Base-by-base conservation (phyloP, 225 moss, liverwort and hornwort genomes). In the Climacium dendroides region DNA sequence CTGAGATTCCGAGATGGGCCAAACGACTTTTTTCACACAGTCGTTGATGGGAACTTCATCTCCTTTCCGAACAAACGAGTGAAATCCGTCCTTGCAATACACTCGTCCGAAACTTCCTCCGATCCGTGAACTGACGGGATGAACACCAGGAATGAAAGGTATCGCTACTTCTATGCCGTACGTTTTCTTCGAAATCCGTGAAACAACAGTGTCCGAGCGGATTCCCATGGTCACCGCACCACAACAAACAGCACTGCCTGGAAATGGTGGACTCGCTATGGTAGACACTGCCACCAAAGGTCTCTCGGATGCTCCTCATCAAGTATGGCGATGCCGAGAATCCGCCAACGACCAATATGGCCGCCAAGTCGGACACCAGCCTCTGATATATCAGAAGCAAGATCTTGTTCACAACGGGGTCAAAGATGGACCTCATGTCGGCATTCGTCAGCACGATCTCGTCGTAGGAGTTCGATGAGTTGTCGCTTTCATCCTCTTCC, bases 1-100 rank as follows among this genome's bases (percentile, higher is more conserved):
- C 45, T 88, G 83, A 19, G 10, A 13, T n/a, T 19, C 25, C 0
- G 0, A 0, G 0, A 60, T 0, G 0, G 90, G 53, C 0, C 0
- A 0, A 35, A 0, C 0, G 0, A 10, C 1, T 11, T 0, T 23
- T 13, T 54, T 86, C 25, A 89, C 86, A 45, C 32, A 32, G 6
- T 80, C 61, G 1, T 83, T n/a, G 4, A 66, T 19, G 1, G 2
- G 29, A 0, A 89, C 88, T 66, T 89, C 91, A 10, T 79, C 86
- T 15, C 88, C 88, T 61, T 83, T 89, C 4, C 60, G 29, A 9
- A 86, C 88, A 60, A 14, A 45, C 20, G 2, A 1, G 0, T 0
- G 0, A 25, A 80, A 87, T 5, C 1, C 5, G 1, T 23, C 8
- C 1, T 0, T 0, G 13, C 41, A 81, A 1, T 3, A 55, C 0